phyloP scores from a whole-genome alignment of 805 yeast genomes.

The Yamadazyma akitaensis region DNA sequence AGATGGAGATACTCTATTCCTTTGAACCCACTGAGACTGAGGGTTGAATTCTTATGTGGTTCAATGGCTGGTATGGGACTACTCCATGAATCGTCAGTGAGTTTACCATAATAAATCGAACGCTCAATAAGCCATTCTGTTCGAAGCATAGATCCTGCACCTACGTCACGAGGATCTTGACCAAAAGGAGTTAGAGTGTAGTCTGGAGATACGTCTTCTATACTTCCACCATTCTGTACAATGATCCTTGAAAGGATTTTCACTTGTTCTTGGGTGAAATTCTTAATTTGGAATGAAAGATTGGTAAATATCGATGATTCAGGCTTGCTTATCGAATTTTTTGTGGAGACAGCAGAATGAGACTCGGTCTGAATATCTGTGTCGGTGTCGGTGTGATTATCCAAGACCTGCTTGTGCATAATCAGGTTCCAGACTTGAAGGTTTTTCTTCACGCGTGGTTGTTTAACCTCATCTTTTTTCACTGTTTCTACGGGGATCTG shows the following conservation, averaged over 20 bases:
- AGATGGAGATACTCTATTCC: slow-evolving; percentile 75
- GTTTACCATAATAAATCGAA: slow-evolving; percentile 53
- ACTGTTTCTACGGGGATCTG: slow-evolving; percentile 14
- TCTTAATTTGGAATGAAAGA: slow-evolving; percentile 25
- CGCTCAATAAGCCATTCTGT: slow-evolving; percentile 86
- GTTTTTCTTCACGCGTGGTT: slow-evolving; percentile 15
- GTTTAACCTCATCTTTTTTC: slow-evolving; percentile 21
- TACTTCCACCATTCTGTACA: slow-evolving; percentile 42
- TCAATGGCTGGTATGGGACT: slow-evolving; percentile 30
- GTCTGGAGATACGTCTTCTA: neutral
- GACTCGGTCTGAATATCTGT: neutral
- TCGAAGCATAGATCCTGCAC: slow-evolving; percentile 25
- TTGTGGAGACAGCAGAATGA: neutral
- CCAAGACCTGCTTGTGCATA: slow-evolving; percentile 22
- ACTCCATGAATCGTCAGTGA: slow-evolving; percentile 62
- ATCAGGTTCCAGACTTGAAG: slow-evolving; percentile 44
- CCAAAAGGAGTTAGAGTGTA: slow-evolving; percentile 15
- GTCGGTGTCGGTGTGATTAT: neutral
- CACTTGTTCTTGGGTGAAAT: slow-evolving; percentile 38
- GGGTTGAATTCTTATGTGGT: slow-evolving; percentile 6
- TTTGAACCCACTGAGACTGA: slow-evolving; percentile 69
- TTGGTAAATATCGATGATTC: slow-evolving; percentile 6
- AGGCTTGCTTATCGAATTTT: neutral
- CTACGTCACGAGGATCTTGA: neutral
- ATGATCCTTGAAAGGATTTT: slow-evolving; percentile 41